Evolutionary conservation across 2,329 filamentous ascomycete species (phyloP), one percentile per base, ranked within the genome.

Genomic region (Verticillium tricorpus): DNA sequence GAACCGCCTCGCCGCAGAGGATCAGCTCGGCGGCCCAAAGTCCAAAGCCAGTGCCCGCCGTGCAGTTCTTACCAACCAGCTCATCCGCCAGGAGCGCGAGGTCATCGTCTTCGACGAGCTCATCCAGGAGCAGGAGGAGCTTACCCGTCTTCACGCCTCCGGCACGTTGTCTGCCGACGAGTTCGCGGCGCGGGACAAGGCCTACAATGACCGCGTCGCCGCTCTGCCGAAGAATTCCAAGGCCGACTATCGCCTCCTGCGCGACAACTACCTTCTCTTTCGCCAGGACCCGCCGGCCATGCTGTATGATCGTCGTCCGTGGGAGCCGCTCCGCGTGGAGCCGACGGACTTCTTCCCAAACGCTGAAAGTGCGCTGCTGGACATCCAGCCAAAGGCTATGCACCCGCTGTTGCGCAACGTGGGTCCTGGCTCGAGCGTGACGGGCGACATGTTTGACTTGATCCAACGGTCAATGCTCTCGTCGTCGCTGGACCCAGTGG

Each of bases 261-360:
- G 78, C 34, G 87, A 90, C 67, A 85, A 87, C 69, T 71, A 80
- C 55, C 82, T 84, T 65, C 66, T 82, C 17, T 78, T 82, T 68
- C 71, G 76, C 58, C 77, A 82, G 72, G 67, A 78, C 0, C 78
- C 81, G 1, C 83, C 86, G 0, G 68, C 81, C 1, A 73, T 94
- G 3, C 68, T 80, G 31, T 93, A 88, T 86, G 92, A 96, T 72
- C 81, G 83, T 1, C 86, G 93, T 17, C 76, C 79, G 2, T 87
- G 85, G 68, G 91, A 96, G 68, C 90, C 92, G 0, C 78, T 97
- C 17, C 73, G 78, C 28, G 82, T 85, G 2, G 63, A 78, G 5
- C 59, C 74, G 0, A 69, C 82, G 1, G 93, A 96, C 66, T 89
- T 92, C 68, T 91, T 82, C 71, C 92, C 91, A 1, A 78, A 82